Conservation (phyloP, 352 stramenopile species). For the Globisporangium nunn region DNA sequence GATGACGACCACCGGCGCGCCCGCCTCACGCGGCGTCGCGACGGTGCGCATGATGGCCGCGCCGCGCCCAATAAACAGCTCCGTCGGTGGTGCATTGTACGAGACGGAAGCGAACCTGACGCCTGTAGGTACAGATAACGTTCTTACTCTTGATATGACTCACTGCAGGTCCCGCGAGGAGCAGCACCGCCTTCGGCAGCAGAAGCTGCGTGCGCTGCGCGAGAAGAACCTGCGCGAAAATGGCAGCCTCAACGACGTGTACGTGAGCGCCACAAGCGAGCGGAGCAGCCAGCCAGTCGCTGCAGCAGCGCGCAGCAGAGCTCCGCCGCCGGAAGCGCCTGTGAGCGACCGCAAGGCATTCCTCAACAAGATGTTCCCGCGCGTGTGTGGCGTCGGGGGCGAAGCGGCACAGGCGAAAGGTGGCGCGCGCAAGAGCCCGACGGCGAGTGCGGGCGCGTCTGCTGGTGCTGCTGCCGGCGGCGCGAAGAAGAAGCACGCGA, state of each 20-base stretch:
- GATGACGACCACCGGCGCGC: conserved; percentile 13
- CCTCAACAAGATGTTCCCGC: conserved; percentile 76
- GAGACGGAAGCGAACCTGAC: background rate
- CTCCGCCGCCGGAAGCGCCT: conserved; percentile 6
- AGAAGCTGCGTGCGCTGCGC: conserved; percentile 17
- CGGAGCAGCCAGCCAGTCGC: background rate
- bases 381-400: conserved; percentile 46
- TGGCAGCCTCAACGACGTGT: conserved; percentile 17
- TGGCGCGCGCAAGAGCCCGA: conserved; percentile 25
- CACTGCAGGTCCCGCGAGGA: conserved; percentile 41
- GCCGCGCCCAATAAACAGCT: background rate
- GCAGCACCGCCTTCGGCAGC: conserved; percentile 42
- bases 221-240: conserved; percentile 18
- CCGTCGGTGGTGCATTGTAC: conserved; percentile 2
- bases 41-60: conserved; percentile 4
- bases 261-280: background rate
- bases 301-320: background rate
- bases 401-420: conserved; percentile 13
- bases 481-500: conserved; percentile 38
- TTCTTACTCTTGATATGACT: background rate
- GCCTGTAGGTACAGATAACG: too few species aligned
- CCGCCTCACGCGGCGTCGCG: conserved; percentile 10
- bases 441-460: too few species aligned
- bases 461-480: conserved; percentile 4
- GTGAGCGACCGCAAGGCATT: conserved; percentile 51